phyloP scores from a whole-genome alignment of 2,329 filamentous ascomycete species.

The Colletotrichum abscissum region DNA sequence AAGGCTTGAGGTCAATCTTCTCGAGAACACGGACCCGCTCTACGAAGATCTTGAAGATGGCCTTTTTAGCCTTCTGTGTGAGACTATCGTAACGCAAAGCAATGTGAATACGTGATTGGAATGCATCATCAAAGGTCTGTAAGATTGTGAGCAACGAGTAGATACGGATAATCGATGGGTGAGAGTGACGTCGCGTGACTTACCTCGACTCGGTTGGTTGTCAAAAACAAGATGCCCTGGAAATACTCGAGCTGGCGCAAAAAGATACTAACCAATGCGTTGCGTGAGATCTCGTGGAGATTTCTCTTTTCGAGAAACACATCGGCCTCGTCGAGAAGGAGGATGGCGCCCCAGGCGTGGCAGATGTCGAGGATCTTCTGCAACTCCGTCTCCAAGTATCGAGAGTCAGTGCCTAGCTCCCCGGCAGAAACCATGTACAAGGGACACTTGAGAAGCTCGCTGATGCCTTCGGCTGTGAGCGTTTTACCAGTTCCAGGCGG shows the following conservation, averaged over 20 bases:
- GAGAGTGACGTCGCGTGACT: neutral
- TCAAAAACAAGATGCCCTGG: conserved; percentile 89
- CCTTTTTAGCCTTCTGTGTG: conserved; percentile 76
- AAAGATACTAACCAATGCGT: conserved; percentile 89
- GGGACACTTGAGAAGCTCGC: conserved; percentile 28
- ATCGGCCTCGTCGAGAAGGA: conserved; percentile 87
- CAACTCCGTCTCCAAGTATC: conserved; percentile 78
- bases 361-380: conserved; percentile 89
- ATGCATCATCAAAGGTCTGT: conserved; percentile 86
- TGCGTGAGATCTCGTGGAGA: conserved; percentile 85
- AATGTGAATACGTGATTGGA: conserved; percentile 88
- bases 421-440: conserved; percentile 31
- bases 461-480: conserved; percentile 29
- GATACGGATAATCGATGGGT: neutral
- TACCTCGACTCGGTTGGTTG: conserved; percentile 82
- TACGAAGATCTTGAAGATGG: conserved; percentile 88
- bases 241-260: conserved; percentile 90
- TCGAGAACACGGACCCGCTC: conserved; percentile 76
- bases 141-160: neutral
- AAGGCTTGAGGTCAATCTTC: conserved; percentile 66
- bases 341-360: conserved; percentile 86
- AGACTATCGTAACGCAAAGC: conserved; percentile 84
- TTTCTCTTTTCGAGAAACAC: conserved; percentile 87
- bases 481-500: conserved; percentile 84
- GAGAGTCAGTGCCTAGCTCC: conserved; percentile 69